Percentiles rank a stretch among this genome's conserved stretches.
Conservation (phyloP, 116 monocot genomes). For the Trichopus zeylanicus region DNA sequence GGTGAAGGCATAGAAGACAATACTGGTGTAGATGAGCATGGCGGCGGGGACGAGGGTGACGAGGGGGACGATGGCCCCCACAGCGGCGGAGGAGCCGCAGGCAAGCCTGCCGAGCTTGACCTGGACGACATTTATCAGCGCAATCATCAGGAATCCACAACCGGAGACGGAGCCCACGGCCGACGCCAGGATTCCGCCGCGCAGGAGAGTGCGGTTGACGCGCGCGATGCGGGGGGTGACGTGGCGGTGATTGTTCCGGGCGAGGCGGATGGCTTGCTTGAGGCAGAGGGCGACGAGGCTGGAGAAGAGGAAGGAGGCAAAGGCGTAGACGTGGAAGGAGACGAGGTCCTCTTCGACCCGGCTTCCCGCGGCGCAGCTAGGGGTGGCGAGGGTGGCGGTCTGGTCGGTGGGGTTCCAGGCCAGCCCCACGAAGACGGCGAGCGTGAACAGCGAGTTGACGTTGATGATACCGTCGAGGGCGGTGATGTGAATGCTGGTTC, state of each 20-base stretch:
- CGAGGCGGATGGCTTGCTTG: constrained; percentile 70
- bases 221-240: constrained; percentile 1
- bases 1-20: constrained; percentile 88
- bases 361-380: constrained; percentile 29
- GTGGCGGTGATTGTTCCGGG: constrained; percentile 4
- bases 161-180: constrained; percentile 61
- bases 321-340: constrained; percentile 63
- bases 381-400: constrained; percentile 5
- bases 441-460: too few relatives aligned
- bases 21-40: constrained; percentile 57
- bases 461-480: constrained; percentile 88
- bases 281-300: constrained; percentile 78
- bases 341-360: constrained; percentile 39
- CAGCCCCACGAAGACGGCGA: constrained; percentile 68
- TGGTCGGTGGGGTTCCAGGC: constrained; percentile 46
- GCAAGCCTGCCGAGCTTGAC: constrained; percentile 69
- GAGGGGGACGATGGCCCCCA: constrained; percentile 53
- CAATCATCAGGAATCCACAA: constrained; percentile 73
- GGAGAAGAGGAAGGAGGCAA: constrained; percentile 82
- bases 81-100: constrained; percentile 38
- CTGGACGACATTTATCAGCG: constrained; percentile 75
- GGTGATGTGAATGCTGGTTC: constrained; percentile 75
- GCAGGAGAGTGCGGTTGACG: constrained; percentile 33
- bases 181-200: constrained; percentile 52
- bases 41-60: constrained; percentile 56